Conservation (phyloP, 495 filamentous ascomycete species). For the Cetradonia linearis region DNA sequence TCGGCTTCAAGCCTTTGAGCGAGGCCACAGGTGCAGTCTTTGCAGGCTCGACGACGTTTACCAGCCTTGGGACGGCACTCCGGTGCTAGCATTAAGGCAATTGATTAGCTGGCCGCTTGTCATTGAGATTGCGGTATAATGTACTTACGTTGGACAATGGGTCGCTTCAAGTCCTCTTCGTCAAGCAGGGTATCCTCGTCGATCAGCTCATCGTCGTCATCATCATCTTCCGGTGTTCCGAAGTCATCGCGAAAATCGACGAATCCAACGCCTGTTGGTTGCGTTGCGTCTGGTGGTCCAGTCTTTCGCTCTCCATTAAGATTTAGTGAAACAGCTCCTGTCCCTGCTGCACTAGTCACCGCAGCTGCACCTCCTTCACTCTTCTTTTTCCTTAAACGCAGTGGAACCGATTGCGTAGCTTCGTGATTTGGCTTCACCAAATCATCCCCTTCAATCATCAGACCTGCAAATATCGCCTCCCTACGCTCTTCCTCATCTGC, state of each 20-base stretch:
- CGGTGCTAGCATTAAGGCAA: conserved; percentile 43
- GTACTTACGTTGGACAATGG: conserved; percentile 64
- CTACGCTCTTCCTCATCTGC: conserved; percentile 39
- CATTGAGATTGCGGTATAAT: background rate
- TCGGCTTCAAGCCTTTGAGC: conserved; percentile 32
- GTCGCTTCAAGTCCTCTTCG: conserved; percentile 66
- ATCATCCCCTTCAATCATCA: conserved; percentile 47
- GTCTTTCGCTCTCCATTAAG: conserved; percentile 41
- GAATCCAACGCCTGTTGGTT: conserved; percentile 57
- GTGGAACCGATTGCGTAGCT: conserved; percentile 55
- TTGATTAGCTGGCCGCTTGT: conserved; percentile 3
- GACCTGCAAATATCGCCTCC: conserved; percentile 75
- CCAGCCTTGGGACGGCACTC: conserved; percentile 75
- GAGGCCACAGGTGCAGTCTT: conserved; percentile 94
- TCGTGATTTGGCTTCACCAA: conserved; percentile 66
- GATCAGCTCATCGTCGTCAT: conserved; percentile 74
- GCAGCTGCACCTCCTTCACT: conserved; percentile 26
- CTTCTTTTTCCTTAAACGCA: conserved; percentile 56
- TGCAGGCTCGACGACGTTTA: conserved; percentile 85
- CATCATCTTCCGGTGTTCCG: conserved; percentile 45
- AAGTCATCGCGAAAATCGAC: conserved; percentile 62
- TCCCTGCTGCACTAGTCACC: conserved; percentile 24
- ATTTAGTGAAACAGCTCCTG: conserved; percentile 29
- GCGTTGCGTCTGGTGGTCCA: conserved; percentile 19
- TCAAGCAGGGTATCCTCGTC: conserved; percentile 80